Conservation (phyloP, 495 filamentous ascomycete species). For the Annulohypoxylon stygium region DNA sequence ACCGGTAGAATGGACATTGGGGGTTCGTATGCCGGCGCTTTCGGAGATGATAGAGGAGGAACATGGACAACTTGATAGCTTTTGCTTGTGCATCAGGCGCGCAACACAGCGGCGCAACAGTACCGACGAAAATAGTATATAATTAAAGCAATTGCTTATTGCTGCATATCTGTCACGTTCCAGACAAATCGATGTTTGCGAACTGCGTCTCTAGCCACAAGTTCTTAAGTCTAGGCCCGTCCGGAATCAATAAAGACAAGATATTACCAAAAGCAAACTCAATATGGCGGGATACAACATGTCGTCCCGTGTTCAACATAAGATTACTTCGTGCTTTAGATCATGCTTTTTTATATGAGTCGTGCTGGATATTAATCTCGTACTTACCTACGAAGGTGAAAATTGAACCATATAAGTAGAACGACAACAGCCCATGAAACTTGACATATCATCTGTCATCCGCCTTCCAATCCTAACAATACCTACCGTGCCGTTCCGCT, state of each 20-base stretch:
- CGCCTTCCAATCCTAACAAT: background rate
- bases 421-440: background rate
- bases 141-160: slow-evolving; percentile 27
- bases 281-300: background rate
- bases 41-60: slow-evolving; percentile 28
- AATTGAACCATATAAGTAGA: background rate
- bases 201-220: background rate
- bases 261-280: slow-evolving; percentile 2
- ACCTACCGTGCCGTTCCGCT: background rate
- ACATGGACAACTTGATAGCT: slow-evolving; percentile 6
- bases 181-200: background rate
- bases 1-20: slow-evolving; percentile 39
- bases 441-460: background rate
- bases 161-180: slow-evolving; percentile 4
- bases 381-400: background rate
- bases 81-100: slow-evolving; percentile 21
- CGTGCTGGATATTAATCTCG: no score
- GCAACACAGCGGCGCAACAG: slow-evolving; percentile 14
- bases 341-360: background rate
- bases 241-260: background rate
- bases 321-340: background rate
- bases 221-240: background rate
- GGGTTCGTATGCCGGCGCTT: slow-evolving; percentile 27
- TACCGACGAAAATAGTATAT: slow-evolving; percentile 34
- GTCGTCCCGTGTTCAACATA: background rate